Percentiles rank a stretch among this genome's conserved stretches.
Evolutionary conservation across 2,329 filamentous ascomycete genomes (phyloP).

Genomic region (Penicillium sclerotiorum): DNA sequence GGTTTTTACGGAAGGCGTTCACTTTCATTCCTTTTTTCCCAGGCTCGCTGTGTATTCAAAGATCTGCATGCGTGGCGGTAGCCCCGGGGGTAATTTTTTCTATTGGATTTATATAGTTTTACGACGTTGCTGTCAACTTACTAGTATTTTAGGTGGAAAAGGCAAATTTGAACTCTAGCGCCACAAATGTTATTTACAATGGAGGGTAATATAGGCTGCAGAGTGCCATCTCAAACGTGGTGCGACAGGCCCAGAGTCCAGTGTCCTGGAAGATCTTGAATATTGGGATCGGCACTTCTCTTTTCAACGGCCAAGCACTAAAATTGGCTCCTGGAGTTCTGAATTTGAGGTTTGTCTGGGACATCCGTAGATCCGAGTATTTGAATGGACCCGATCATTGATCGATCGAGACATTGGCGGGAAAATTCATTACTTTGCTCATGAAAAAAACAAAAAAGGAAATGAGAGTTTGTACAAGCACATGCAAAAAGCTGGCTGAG

Average conservation of each 20-base stretch:
- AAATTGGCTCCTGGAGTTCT: too few relatives aligned
- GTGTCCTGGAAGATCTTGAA: background rate
- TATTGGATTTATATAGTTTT: background rate
- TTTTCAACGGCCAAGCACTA: too few relatives aligned
- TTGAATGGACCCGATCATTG: background rate
- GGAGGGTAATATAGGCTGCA: conserved; percentile 1
- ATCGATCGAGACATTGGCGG: background rate
- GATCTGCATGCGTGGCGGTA: too few relatives aligned
- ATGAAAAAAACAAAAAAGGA: background rate
- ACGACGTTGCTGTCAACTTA: conserved; percentile 1
- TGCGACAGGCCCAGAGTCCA: background rate
- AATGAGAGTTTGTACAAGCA: background rate
- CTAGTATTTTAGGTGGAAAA: too few relatives aligned
- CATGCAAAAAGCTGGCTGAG: background rate
- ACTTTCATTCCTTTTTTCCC: background rate
- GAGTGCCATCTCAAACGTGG: background rate
- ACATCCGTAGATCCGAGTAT: too few relatives aligned
- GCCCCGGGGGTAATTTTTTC: background rate
- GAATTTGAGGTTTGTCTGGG: too few relatives aligned
- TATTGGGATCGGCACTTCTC: background rate
- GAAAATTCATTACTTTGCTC: background rate
- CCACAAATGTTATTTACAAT: background rate
- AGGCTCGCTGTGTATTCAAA: too few relatives aligned
- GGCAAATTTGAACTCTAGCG: background rate
- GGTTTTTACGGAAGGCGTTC: background rate